Base-by-base conservation (phyloP, 345 rosid genomes). In the Salix dunnii region DNA sequence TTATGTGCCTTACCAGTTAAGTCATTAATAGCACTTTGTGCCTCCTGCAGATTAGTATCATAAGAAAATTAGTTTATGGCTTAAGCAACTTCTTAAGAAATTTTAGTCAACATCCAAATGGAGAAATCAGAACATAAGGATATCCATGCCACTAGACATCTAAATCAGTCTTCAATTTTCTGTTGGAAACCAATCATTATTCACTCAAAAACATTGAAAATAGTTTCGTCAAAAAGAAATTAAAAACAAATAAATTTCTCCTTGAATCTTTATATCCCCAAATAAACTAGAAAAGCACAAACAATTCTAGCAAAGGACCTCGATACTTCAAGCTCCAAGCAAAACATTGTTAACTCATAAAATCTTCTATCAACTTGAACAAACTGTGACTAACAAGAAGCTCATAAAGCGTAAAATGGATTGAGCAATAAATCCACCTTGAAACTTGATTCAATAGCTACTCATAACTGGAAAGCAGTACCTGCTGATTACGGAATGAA, bases 401-500 rank as follows among this genome's bases (percentile, higher is more conserved):
- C 10, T 10, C 43, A 71, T 10, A 31, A 51, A 49, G 35, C 10
- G 2, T 33, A 53, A 71, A 28, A 12, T 21, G 35, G 13, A 6
- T 53, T 5, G 6, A 12, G 23, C 21, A 71, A 53, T 31, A 73
- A 25, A 43, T 36, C 23, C 43, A 61, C 49, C 48, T 6, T 14
- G 14, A 72, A 72, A 35, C 28, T 51, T 62, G 30, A 27, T 33
- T 28, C n/a, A 33, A n/a, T 20, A 69, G 60, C 70, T 40, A 68
- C 23, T 58, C 18, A 20, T n/a, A 36, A 58, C 5, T 46, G 30
- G 49, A 67, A 76, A 35, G 20, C 18, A 49, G 5, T 49, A 92
- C 99, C 94, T 91, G 97, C 74, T 96, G 99, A 79, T 76, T 90
- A 76, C 97, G 88, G 86, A 96, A 96, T 79, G 99, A 96, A 83